These are phyloP conservation scores for Mycosphaerella arachidis DNA, from an alignment of 2,329 filamentous ascomycete species.

Conservation along the genomic window DNA sequence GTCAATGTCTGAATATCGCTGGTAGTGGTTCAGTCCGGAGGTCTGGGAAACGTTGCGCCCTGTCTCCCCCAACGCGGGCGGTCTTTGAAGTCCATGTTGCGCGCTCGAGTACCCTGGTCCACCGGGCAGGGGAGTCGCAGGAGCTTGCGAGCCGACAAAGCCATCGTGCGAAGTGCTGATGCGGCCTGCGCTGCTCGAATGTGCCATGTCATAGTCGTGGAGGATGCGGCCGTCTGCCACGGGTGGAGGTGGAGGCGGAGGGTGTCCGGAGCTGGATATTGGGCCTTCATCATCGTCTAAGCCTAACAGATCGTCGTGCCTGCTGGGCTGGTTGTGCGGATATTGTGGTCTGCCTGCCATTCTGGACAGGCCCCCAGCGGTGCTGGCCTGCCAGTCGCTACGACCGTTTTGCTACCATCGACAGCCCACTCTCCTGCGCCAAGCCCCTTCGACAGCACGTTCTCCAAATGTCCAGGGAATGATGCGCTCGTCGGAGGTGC, in stretches of 20 bases:
- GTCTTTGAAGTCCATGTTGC: constrained; percentile 33
- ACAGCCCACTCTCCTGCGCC: not conserved
- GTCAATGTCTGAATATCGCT: constrained; percentile 85
- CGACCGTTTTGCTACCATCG: constrained; percentile 6
- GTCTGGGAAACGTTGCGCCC: constrained; percentile 63
- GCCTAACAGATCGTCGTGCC: constrained; percentile 50
- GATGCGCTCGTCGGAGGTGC: not conserved
- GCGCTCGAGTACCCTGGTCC: constrained; percentile 35
- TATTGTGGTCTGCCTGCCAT: constrained; percentile 54
- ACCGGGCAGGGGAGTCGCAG: constrained; percentile 40
- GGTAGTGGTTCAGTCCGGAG: constrained; percentile 80
- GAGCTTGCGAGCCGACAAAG: constrained; percentile 65
- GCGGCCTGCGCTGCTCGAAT: constrained; percentile 58
- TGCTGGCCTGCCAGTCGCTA: constrained; percentile 16
- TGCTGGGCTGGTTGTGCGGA: constrained; percentile 38
- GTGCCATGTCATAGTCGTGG: constrained; percentile 67
- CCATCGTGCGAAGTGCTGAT: constrained; percentile 92
- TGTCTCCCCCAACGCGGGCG: constrained; percentile 36
- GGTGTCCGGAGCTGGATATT: constrained; percentile 69
- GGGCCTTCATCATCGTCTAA: constrained; percentile 67
- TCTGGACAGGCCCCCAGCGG: constrained; percentile 10
- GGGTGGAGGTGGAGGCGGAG: constrained; percentile 70
- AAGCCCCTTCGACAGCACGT: not conserved
- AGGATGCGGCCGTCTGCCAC: constrained; percentile 77
- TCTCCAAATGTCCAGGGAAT: not conserved